These are phyloP conservation scores for Rubus idaeus DNA, from an alignment of 306 rosid genomes.

Conservation along the genomic window DNA sequence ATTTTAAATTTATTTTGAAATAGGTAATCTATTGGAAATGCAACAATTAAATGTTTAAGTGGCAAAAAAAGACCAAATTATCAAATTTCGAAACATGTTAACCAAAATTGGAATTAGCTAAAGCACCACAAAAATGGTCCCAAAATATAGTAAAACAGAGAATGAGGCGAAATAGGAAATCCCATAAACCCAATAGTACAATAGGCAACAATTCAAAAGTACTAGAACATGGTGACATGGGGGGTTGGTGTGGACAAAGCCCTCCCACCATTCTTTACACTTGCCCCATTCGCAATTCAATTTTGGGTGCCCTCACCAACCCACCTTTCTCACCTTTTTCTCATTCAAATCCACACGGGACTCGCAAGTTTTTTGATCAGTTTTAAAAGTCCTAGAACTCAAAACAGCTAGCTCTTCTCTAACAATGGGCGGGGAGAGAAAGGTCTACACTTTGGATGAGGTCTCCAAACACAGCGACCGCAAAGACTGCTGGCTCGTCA, in stretches of 20 bases:
- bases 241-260: background rate
- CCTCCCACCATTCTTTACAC: background rate
- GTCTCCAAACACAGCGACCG: conserved; percentile 52
- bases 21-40: no score
- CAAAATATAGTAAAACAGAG: background rate
- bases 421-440: conserved; percentile 56
- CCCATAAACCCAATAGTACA: background rate
- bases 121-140: no score
- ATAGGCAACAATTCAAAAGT: background rate
- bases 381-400: background rate
- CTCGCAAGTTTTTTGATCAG: background rate
- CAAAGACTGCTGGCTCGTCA: conserved; percentile 83
- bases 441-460: conserved; percentile 62
- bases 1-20: no score
- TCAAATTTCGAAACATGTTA: no score
- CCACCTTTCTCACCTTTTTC: background rate
- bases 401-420: background rate
- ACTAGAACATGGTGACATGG: background rate
- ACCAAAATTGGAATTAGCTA: no score
- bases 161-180: background rate
- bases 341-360: conserved; percentile 29
- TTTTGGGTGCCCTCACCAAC: conserved; percentile 26
- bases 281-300: background rate
- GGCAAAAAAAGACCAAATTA: no score
- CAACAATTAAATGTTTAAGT: no score